These are phyloP conservation scores for Trypanosoma grayi DNA, from an alignment of 208 protist genomes.

Conservation along the genomic window DNA sequence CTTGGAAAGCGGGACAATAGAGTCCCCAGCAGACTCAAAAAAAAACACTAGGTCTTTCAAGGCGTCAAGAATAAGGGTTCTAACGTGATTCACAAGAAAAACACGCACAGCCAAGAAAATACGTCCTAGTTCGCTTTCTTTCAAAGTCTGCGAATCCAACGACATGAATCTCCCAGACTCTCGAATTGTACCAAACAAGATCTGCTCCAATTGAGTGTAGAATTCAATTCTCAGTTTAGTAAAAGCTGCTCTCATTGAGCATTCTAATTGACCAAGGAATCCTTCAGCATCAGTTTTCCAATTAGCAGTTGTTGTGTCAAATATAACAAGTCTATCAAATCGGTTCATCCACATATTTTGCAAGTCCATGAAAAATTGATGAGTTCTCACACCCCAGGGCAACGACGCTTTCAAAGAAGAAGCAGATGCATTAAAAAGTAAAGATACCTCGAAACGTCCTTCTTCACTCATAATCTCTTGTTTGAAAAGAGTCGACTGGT, in stretches of 20 bases:
- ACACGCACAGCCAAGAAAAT: constrained; percentile 70
- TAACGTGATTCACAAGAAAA: constrained; percentile 66
- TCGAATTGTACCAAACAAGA: constrained; percentile 60
- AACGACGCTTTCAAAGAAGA: constrained; percentile 38
- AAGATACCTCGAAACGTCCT: neutral
- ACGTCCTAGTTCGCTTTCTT: constrained; percentile 40
- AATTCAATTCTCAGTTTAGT: constrained; percentile 82
- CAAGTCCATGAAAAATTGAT: constrained; percentile 58
- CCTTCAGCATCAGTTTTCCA: constrained; percentile 37
- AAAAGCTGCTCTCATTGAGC: constrained; percentile 57
- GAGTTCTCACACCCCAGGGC: constrained; percentile 46
- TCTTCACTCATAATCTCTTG: neutral
- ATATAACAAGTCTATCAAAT: constrained; percentile 54
- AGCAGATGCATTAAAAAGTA: constrained; percentile 32
- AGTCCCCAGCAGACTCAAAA: constrained; percentile 36
- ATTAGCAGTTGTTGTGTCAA: constrained; percentile 37
- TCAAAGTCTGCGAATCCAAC: constrained; percentile 37
- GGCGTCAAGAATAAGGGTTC: constrained; percentile 49
- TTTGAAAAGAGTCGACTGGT: neutral
- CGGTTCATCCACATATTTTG: constrained; percentile 52
- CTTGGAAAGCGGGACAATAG: constrained; percentile 29
- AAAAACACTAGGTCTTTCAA: constrained; percentile 56
- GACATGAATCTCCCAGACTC: constrained; percentile 32
- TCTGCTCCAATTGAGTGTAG: constrained; percentile 70
- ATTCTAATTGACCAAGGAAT: constrained; percentile 59